Evolutionary conservation across 2,329 filamentous ascomycete genomes (phyloP), one percentile per base, ranked within the genome.

Genomic region (Cercospora sesami): DNA sequence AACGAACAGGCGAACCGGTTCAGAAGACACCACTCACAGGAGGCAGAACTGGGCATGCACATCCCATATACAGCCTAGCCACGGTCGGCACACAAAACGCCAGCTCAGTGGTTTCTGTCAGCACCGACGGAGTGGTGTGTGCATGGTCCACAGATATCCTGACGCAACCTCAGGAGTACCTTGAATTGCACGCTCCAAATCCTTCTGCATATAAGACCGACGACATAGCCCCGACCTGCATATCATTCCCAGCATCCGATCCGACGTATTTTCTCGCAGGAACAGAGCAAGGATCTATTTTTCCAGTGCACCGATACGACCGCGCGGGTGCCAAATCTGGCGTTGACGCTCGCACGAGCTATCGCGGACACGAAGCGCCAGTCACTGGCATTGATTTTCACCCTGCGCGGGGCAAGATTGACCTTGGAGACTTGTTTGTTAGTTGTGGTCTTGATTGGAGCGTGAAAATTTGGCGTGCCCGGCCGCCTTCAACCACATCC

Each of bases 81-180:
- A 96, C 99, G 65, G 93, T 99, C 60, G 95, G 95, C 71, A 99
- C 96, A 0, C 95, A 98, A 78, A 99, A 99, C 79, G 95, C 95
- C 68, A 97, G 97, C 83, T 99, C 98, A 80, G 97, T 99, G 78
- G 91, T 99, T 74, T 97, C 94, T 36, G 94, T 93, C 78, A 97
- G 93, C 1, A 99, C 95, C 0, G 95, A 99, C 77, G 95, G 95
- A 64, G 93, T 96, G 9, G 93, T 98, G 51, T 99, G 95, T 79
- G 92, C 94, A 59, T 99, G 95, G 95, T 94, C 92, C 65, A 93
- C 97, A 71, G 96, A 99, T 79, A 98, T 99, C 88, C 91, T 99
- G 69, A 93, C 94, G 0, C 93, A 97, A 79, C 95, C 95, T 0
- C 94, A 98, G 80, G 95, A 99, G 82, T 90, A 93, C 65, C 87